These are phyloP conservation scores for Gracilaria vermiculophylla DNA, from an alignment of 23 red algal species.

Conservation along the genomic window DNA sequence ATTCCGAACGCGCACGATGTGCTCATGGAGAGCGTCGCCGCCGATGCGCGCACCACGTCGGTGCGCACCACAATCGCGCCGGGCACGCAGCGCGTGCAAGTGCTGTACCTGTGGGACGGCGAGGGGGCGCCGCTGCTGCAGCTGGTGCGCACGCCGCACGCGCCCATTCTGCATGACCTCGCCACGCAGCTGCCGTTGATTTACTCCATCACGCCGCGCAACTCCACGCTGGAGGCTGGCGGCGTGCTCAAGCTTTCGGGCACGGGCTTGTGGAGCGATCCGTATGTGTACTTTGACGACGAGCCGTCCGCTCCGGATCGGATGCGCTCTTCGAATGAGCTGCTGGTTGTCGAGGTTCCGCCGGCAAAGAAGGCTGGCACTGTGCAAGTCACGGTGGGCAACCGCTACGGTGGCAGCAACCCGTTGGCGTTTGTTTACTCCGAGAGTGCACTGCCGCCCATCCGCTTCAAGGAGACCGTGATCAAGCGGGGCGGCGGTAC, in stretches of 20 bases:
- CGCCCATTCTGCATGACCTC: constrained; percentile 34
- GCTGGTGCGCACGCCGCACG: neutral
- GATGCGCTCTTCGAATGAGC: neutral
- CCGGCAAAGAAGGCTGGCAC: constrained; percentile 16
- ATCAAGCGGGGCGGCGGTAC: constrained; percentile 6
- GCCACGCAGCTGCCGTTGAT: constrained; percentile 43
- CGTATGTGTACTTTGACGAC: constrained; percentile 45
- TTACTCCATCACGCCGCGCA: constrained; percentile 14
- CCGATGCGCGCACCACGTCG: constrained; percentile 12
- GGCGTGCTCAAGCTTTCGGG: constrained; percentile 25
- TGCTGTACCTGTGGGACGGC: constrained; percentile 2
- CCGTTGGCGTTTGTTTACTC: constrained; percentile 39
- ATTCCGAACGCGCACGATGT: constrained; percentile 29
- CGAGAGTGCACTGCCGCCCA: constrained; percentile 16
- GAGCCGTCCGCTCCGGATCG: constrained; percentile 5
- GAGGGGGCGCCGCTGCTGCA: neutral
- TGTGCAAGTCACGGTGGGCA: constrained; percentile 35
- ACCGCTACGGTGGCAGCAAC: constrained; percentile 46
- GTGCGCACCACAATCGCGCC: neutral
- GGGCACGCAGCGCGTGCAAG: constrained; percentile 17
- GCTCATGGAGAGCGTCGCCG: constrained; percentile 34
- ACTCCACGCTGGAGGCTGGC: constrained; percentile 51
- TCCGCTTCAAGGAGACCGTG: constrained; percentile 31
- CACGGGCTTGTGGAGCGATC: constrained; percentile 44
- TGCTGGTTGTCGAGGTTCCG: constrained; percentile 44